A percentile compares a stretch with the other conserved stretches of the same genome.
phyloP scores from a whole-genome alignment of 2,329 filamentous ascomycete genomes.

The Ascocoryne sarcoides region DNA sequence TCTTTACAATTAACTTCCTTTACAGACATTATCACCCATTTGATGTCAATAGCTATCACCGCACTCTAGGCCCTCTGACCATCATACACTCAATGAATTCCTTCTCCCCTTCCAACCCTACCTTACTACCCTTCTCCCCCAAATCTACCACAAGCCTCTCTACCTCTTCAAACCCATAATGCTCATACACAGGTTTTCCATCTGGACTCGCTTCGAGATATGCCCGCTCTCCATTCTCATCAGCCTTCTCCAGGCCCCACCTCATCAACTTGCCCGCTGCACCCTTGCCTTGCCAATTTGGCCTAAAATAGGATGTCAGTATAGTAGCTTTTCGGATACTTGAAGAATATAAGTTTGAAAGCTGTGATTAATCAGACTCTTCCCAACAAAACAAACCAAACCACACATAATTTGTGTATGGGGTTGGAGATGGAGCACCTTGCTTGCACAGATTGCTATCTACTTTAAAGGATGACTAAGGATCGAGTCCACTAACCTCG shows the following conservation, averaged over 20 bases:
- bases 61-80: slow-evolving; percentile 10
- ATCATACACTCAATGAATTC: slow-evolving; percentile 27
- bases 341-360: too few relatives aligned
- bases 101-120: slow-evolving; percentile 5
- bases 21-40: background rate
- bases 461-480: too few relatives aligned
- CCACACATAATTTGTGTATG: too few relatives aligned
- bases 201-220: slow-evolving; percentile 44
- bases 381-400: too few relatives aligned
- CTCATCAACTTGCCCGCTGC: slow-evolving; percentile 35
- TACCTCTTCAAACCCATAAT: slow-evolving; percentile 37
- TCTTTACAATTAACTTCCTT: background rate
- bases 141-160: slow-evolving; percentile 34
- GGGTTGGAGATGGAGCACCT: too few relatives aligned
- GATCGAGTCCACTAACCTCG: too few relatives aligned
- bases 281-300: slow-evolving; percentile 38
- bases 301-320: too few relatives aligned
- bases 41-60: background rate
- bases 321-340: too few relatives aligned
- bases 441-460: too few relatives aligned
- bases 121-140: slow-evolving; percentile 19
- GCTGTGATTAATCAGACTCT: too few relatives aligned
- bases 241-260: slow-evolving; percentile 40
- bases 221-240: slow-evolving; percentile 34
- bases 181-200: slow-evolving; percentile 39